Evolutionary conservation across 1,284 basidiomycete species (phyloP).

Genomic region (Athelia sp.): DNA sequence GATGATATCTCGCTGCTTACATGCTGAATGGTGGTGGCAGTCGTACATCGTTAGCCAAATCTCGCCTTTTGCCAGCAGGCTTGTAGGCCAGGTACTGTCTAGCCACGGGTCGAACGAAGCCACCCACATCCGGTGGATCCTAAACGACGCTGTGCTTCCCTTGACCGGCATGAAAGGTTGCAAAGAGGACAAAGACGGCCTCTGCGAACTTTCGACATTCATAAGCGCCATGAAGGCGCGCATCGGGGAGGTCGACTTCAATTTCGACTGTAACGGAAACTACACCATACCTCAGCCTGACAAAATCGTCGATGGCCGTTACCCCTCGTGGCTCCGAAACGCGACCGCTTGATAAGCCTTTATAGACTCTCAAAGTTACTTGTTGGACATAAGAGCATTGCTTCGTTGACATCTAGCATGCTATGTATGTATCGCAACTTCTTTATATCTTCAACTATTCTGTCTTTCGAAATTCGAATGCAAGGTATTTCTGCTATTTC

Average conservation of each 20-base stretch:
- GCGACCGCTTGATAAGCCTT: slow-evolving; percentile 1
- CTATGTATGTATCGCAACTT: too few relatives aligned
- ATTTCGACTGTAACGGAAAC: slow-evolving; percentile 38
- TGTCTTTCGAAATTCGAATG: too few relatives aligned
- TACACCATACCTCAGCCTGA: slow-evolving; percentile 36
- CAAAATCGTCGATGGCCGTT: slow-evolving; percentile 33
- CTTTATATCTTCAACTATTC: too few relatives aligned
- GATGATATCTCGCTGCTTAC: background rate
- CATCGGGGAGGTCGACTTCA: slow-evolving; percentile 39
- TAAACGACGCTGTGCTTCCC: slow-evolving; percentile 61
- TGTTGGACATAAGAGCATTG: too few relatives aligned
- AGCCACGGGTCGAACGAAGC: slow-evolving; percentile 33
- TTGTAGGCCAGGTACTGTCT: slow-evolving; percentile 59
- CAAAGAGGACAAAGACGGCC: slow-evolving; percentile 40
- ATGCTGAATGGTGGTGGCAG: slow-evolving; percentile 15
- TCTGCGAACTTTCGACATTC: slow-evolving; percentile 52
- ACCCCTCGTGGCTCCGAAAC: background rate
- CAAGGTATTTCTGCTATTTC: too few relatives aligned
- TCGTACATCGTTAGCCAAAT: slow-evolving; percentile 42
- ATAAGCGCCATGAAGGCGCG: slow-evolving; percentile 42
- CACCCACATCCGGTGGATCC: slow-evolving; percentile 48
- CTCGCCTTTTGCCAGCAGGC: slow-evolving; percentile 49
- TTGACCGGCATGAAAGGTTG: slow-evolving; percentile 56
- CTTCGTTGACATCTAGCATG: too few relatives aligned
- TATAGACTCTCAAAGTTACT: too few relatives aligned